Base-by-base conservation (phyloP, 106 monocot species). In the Xerophyta viscosa region DNA sequence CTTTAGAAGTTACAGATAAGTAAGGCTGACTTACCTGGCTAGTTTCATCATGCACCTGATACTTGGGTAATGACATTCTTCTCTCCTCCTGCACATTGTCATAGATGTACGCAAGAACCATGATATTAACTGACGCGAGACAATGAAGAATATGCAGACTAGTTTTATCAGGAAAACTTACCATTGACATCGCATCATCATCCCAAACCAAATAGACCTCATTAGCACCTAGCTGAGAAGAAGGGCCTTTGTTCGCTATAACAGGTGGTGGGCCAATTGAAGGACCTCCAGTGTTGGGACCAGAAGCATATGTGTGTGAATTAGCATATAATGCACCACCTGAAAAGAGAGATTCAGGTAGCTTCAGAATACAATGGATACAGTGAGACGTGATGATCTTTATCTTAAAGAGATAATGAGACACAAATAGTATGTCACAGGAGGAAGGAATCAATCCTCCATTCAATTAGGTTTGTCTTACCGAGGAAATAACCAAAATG, bases 41-140 rank as follows among this genome's bases (percentile, higher is more conserved):
- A 58, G 98, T 90, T 99, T 90, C 90, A 99, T 99, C 98, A 75
- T 99, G 98, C 82, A 90, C 90, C 90, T 90, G 90, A 86, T 99
- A 90, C 71, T 82, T 86, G 22, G 71, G 60, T 50, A 77, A 25
- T 29, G 82, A 90, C 72, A 86, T 63, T 76, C 91, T 78, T 76
- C 91, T 71, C 78, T 91, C 91, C 77, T 91, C 91, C 91, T 91
- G 61, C 23, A 85, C 28, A 30, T 20, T 22, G 46, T 12, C 46
- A 20, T 2, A 46, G n/a, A n/a, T n/a, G n/a, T n/a, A n/a, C n/a
- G n/a, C n/a, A n/a, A n/a, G n/a, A n/a, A n/a, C n/a, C n/a, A n/a
- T n/a, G n/a, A n/a, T n/a, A n/a, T n/a, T n/a, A n/a, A n/a, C n/a
- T n/a, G n/a, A n/a, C n/a, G 7, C 5, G 11, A 36, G 33, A 36